phyloP scores from a whole-genome alignment of 495 filamentous ascomycete genomes.

The Hypoxylon trugodes region DNA sequence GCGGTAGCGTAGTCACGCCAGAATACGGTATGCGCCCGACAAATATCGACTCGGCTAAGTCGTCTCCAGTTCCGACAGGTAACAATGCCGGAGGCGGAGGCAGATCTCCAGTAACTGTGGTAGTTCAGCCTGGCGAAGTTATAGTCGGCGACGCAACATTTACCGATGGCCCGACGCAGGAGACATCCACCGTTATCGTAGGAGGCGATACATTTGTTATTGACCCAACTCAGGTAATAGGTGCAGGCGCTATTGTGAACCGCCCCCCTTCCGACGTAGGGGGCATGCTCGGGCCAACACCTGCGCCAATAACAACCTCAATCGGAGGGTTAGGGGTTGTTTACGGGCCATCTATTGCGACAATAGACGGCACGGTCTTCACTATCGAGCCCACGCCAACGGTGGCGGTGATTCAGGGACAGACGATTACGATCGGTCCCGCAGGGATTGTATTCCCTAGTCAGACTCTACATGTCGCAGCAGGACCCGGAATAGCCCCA shows the following conservation, averaged over 20 bases:
- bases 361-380: slow-evolving; percentile 58
- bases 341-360: slow-evolving; percentile 49
- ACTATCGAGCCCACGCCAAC: slow-evolving; percentile 46
- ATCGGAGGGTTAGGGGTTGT: slow-evolving; percentile 53
- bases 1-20: slow-evolving; percentile 35
- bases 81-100: not conserved
- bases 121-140: slow-evolving; percentile 51
- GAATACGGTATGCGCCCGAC: slow-evolving; percentile 40
- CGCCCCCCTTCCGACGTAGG: slow-evolving; percentile 41
- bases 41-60: slow-evolving; percentile 23
- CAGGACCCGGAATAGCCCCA: slow-evolving; percentile 41
- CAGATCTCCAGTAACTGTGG: slow-evolving; percentile 45
- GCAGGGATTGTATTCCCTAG: slow-evolving; percentile 47
- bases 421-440: slow-evolving; percentile 59
- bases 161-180: slow-evolving; percentile 43
- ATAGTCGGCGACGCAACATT: slow-evolving; percentile 55
- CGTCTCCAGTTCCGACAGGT: slow-evolving; percentile 10
- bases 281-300: slow-evolving; percentile 28
- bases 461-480: slow-evolving; percentile 48
- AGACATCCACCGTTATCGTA: slow-evolving; percentile 52
- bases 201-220: slow-evolving; percentile 54
- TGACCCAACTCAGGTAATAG: slow-evolving; percentile 51
- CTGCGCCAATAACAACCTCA: slow-evolving; percentile 48
- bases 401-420: slow-evolving; percentile 49
- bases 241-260: slow-evolving; percentile 51